phyloP scores from a whole-genome alignment of 345 rosid genomes.

The Rhodamnia argentea region DNA sequence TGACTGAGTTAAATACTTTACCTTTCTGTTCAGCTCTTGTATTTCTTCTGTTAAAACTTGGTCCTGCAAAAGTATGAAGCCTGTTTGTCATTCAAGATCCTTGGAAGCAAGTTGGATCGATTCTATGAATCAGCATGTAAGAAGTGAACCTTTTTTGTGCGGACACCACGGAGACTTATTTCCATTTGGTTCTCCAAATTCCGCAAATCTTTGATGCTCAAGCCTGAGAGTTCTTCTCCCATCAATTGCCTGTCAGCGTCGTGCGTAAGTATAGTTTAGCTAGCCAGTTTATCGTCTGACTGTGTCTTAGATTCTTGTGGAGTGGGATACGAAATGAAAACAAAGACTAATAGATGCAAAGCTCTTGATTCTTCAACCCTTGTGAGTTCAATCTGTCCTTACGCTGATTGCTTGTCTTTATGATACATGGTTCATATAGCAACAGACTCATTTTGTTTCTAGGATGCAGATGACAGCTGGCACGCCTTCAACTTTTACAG shows the following conservation, averaged over 20 bases:
- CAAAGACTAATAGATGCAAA: background rate
- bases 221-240: conserved; percentile 70
- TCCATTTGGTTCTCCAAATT: conserved; percentile 50
- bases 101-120: background rate
- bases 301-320: background rate
- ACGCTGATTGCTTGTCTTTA: background rate
- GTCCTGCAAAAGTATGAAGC: conserved; percentile 26
- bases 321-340: background rate
- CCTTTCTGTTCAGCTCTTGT: conserved; percentile 50
- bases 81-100: background rate
- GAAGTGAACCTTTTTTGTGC: conserved; percentile 46
- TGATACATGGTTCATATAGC: background rate
- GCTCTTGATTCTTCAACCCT: background rate
- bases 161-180: conserved; percentile 41
- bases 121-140: background rate
- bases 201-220: conserved; percentile 38
- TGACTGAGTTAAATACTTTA: background rate
- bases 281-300: background rate
- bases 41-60: conserved; percentile 52
- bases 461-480: background rate
- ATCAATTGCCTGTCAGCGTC: conserved; percentile 46
- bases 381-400: background rate
- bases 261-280: background rate
- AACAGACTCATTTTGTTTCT: background rate
- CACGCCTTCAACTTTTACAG: background rate